Base-by-base conservation (phyloP, 306 rosid species). In the Vigna mungo region DNA sequence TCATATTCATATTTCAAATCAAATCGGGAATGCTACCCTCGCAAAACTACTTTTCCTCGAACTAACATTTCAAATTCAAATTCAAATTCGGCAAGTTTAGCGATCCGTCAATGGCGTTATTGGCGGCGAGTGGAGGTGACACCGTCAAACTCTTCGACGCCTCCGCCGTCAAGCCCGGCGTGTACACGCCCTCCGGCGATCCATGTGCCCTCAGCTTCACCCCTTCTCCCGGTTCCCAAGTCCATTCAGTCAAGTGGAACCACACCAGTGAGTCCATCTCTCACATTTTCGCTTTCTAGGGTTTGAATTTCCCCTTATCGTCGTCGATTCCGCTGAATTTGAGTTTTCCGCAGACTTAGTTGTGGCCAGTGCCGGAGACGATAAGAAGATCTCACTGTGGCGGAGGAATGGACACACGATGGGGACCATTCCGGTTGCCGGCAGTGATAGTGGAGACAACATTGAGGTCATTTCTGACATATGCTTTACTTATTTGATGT, bases 311-410 rank as follows among this genome's bases (percentile, higher is more conserved):
- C 15, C 80, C 12, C 56, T 18, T 67, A 27, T 21, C 53, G 27
- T 63, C 17, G 36, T 30, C 7, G 80, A 62, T 59, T 59, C n/a
- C 54, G 53, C 53, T 68, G 71, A 85, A 27, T 25, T 74, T 36
- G 79, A 51, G 52, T 78, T 72, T 8, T 53, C 43, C 23, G 56
- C 85, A 96, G 99, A 96, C 88, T 86, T 96, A 87, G 97, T 93
- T 78, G 94, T 91, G 88, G 99, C 96, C 46, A 91, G 99, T 87
- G 98, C 96, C 58, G 99, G 98, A 62, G 99, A 96, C 59, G 99
- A 96, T 70, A 91, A 87, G 90, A 91, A 86, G 97, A 92, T 96
- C 71, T 96, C 98, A 0, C 60, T 96, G 80, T 91, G 97, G 96
- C 86, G 87, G 49, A 92, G 86, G 90, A 96, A 87, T 82, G 99